Evolutionary conservation across 2,329 filamentous ascomycete species (phyloP).

Genomic region (Arthrobotrys megalospora): DNA sequence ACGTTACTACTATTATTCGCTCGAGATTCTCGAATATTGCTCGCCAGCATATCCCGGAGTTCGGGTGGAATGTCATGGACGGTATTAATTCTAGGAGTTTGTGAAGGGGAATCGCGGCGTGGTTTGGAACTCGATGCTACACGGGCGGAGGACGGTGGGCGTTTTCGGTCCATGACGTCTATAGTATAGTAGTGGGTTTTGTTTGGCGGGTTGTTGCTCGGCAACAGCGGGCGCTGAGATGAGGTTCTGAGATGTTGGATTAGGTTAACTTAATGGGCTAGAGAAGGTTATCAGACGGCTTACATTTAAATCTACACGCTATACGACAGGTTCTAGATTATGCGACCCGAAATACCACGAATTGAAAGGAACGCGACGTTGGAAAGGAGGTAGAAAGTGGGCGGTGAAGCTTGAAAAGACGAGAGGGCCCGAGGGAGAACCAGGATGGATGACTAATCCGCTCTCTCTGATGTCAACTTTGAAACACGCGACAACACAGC

Average conservation of each 20-base stretch:
- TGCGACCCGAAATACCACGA: not conserved
- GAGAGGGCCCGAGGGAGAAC: not conserved
- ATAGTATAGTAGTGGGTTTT: not conserved
- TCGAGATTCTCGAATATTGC: conserved; percentile 19
- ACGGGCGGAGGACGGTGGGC: not conserved
- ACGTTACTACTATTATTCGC: not conserved
- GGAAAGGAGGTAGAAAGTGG: not conserved
- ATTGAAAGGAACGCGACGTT: not conserved
- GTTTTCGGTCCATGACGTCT: conserved; percentile 20
- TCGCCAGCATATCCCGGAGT: conserved; percentile 19
- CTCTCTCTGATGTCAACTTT: not conserved
- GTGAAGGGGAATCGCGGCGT: not conserved
- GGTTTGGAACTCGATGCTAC: not conserved
- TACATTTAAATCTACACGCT: not conserved
- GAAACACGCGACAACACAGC: conserved; percentile 19
- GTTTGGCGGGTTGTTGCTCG: not conserved
- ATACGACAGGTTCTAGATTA: too few relatives aligned
- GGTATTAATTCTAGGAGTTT: not conserved
- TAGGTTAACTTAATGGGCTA: too few relatives aligned
- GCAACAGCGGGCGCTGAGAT: not conserved
- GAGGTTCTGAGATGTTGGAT: too few relatives aligned
- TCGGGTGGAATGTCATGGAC: conserved; percentile 16
- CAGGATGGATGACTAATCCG: conserved; percentile 25
- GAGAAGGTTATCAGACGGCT: not conserved
- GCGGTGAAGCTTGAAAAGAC: not conserved